phyloP scores from a whole-genome alignment of 495 filamentous ascomycete species.

The Penicillium paxilli region DNA sequence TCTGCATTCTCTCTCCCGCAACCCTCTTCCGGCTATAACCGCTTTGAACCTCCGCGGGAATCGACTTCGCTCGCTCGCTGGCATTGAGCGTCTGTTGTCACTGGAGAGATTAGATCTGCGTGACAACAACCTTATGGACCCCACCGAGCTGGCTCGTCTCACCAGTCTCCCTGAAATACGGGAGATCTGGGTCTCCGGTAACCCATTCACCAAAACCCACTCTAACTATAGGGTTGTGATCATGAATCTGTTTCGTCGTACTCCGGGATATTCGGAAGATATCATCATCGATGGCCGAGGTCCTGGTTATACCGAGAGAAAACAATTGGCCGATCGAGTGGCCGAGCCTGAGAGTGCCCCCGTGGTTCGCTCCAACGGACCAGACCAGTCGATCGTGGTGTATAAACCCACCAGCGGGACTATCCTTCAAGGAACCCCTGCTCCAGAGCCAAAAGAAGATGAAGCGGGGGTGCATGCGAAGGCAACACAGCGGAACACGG shows the following conservation, averaged over 20 bases:
- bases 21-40: constrained; percentile 89
- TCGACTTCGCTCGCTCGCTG: constrained; percentile 82
- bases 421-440: constrained; percentile 9
- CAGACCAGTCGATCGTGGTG: constrained; percentile 57
- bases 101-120: constrained; percentile 87
- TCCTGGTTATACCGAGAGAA: constrained; percentile 78
- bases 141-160: constrained; percentile 84
- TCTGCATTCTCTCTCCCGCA: constrained; percentile 80
- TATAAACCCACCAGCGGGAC: constrained; percentile 48
- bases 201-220: constrained; percentile 89
- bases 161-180: constrained; percentile 88
- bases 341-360: constrained; percentile 72
- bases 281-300: constrained; percentile 82
- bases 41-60: constrained; percentile 91
- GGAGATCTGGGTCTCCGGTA: constrained; percentile 87
- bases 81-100: constrained; percentile 84
- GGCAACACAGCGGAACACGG: constrained; percentile 31
- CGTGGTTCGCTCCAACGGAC: constrained; percentile 66
- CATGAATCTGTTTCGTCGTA: constrained; percentile 94
- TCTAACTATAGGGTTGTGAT: constrained; percentile 81
- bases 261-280: constrained; percentile 87
- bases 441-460: constrained; percentile 46
- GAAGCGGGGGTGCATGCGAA: constrained; percentile 54
- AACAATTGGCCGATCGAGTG: constrained; percentile 79
- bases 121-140: constrained; percentile 89